Percentiles rank a stretch among this genome's conserved stretches.
These are phyloP conservation scores for Penicillium daleae DNA, from an alignment of 495 filamentous ascomycete genomes.

Conservation along the genomic window DNA sequence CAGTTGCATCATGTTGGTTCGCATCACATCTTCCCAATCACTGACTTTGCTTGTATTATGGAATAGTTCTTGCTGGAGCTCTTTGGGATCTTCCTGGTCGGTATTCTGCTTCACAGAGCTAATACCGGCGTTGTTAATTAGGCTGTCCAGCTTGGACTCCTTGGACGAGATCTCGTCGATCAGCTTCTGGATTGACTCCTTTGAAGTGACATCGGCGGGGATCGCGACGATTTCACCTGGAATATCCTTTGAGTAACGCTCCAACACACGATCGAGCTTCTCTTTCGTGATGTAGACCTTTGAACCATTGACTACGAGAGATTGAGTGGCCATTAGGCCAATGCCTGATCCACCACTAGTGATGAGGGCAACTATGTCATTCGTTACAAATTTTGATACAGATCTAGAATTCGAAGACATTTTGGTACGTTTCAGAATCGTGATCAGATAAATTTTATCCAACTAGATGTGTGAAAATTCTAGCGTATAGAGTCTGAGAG, in stretches of 20 bases:
- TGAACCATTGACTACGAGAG: constrained; percentile 63
- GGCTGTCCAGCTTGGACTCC: constrained; percentile 52
- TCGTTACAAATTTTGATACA: not conserved
- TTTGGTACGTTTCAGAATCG: constrained; percentile 8
- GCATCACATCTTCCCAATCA: constrained; percentile 52
- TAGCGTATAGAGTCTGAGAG: not conserved
- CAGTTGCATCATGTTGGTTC: constrained; percentile 52
- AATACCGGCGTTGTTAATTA: constrained; percentile 64
- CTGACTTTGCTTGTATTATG: constrained; percentile 44
- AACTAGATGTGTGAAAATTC: not conserved
- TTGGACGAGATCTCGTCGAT: constrained; percentile 46
- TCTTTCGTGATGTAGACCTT: constrained; percentile 62
- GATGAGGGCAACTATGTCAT: constrained; percentile 52
- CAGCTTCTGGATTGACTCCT: constrained; percentile 48
- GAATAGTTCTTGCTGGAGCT: constrained; percentile 61
- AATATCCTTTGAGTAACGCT: constrained; percentile 49
- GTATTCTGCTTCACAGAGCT: constrained; percentile 31
- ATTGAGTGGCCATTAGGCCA: constrained; percentile 58
- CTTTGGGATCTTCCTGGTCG: constrained; percentile 43
- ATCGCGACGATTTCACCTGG: constrained; percentile 61
- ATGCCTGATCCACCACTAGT: constrained; percentile 59
- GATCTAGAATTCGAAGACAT: not conserved
- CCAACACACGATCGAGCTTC: constrained; percentile 57
- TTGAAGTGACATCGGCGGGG: constrained; percentile 52
- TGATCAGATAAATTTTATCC: not conserved